Conservation (phyloP, 139 green algal species). For the Zygnema cylindricum region DNA sequence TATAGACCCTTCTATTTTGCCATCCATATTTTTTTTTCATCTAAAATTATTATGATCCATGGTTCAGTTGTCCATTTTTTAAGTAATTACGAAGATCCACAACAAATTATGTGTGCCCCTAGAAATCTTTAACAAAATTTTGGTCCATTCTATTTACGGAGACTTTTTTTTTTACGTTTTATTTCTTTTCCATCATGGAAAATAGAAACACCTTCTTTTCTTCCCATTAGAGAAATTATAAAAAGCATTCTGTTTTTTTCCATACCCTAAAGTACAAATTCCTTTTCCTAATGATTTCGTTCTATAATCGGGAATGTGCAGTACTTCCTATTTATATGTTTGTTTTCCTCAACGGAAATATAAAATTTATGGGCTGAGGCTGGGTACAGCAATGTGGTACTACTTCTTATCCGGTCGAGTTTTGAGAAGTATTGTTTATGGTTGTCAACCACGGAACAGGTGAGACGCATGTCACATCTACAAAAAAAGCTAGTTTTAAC, state of each 20-base stretch:
- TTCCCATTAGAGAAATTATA: background rate
- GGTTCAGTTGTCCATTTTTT: too few species aligned
- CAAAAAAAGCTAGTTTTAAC: too few species aligned
- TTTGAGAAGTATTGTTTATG: constrained; percentile 38
- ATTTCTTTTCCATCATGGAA: background rate
- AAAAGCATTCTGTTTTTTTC: background rate
- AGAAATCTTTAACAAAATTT: constrained; percentile 1
- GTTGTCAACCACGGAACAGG: constrained; percentile 37
- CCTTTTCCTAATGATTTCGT: background rate
- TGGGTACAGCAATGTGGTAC: constrained; percentile 45
- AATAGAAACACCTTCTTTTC: background rate
- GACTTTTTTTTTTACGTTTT: background rate
- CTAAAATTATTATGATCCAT: too few species aligned
- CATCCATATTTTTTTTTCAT: too few species aligned
- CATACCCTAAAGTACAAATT: background rate
- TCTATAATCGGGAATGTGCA: constrained; percentile 9
- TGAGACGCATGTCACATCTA: constrained; percentile 6
- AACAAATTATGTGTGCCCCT: too few species aligned
- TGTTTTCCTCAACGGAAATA: too few species aligned
- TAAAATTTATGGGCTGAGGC: too few species aligned
- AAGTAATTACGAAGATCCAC: too few species aligned
- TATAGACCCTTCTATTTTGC: too few species aligned
- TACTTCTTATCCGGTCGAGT: constrained; percentile 50
- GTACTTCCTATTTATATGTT: too few species aligned
- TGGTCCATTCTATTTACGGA: background rate